Percentiles rank a stretch among this genome's conserved stretches.
Conservation (phyloP, 768 basidiomycete genomes). For the Boletus rubropictus region DNA sequence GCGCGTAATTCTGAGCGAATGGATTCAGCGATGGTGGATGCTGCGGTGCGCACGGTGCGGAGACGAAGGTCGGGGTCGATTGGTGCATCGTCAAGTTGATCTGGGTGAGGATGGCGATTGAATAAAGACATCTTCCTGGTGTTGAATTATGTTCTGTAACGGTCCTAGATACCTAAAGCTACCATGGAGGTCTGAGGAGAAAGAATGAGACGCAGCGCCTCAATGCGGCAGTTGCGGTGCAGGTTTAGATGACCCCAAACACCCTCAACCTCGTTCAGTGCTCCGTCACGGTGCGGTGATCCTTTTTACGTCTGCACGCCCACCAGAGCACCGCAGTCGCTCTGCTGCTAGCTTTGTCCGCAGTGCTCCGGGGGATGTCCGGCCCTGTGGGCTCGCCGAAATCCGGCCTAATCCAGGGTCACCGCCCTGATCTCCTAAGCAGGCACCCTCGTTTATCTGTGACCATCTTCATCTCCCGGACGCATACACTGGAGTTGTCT, state of each 20-base stretch:
- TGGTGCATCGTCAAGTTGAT: slow-evolving; percentile 47
- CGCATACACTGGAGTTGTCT: no score
- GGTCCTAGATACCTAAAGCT: slow-evolving; percentile 14
- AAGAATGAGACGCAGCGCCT: not conserved
- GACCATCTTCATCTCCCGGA: no score
- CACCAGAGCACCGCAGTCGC: not conserved
- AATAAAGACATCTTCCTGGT: slow-evolving; percentile 32
- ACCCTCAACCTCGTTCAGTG: not conserved
- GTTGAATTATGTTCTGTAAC: not conserved
- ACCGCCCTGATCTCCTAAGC: no score
- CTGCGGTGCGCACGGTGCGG: slow-evolving; percentile 88
- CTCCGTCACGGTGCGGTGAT: not conserved
- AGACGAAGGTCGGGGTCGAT: slow-evolving; percentile 85
- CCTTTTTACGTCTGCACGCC: not conserved
- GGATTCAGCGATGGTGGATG: slow-evolving; percentile 84
- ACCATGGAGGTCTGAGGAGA: slow-evolving; percentile 22
- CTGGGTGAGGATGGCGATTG: slow-evolving; percentile 33
- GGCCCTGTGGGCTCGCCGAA: not conserved
- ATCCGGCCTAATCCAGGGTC: not conserved
- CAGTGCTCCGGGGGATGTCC: not conserved
- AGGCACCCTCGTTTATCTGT: no score
- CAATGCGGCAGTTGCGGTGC: not conserved
- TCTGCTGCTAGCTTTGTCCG: not conserved
- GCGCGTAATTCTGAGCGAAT: slow-evolving; percentile 72
- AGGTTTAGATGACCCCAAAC: not conserved